These are phyloP conservation scores for Silene uniflora DNA, from an alignment of 148 eudicot species.

Conservation along the genomic window DNA sequence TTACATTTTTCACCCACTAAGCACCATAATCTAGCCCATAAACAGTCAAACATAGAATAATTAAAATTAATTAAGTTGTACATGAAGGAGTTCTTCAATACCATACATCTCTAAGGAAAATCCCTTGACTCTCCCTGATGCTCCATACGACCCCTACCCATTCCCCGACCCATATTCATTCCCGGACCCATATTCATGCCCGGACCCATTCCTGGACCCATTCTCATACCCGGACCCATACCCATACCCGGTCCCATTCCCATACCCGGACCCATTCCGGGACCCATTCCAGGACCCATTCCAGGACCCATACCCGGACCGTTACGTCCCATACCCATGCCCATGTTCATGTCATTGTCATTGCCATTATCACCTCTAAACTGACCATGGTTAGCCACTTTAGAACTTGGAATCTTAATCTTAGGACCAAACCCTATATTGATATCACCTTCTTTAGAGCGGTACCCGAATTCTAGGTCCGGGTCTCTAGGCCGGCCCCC, in stretches of 20 bases:
- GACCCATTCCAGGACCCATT: slow-evolving; percentile 11
- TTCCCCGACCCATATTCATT: background rate
- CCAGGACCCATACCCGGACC: no score
- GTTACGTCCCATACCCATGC: no score
- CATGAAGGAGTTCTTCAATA: slow-evolving; percentile 17
- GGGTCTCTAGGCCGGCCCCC: slow-evolving; percentile 28
- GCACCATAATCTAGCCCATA: slow-evolving; percentile 14
- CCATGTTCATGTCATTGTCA: slow-evolving; percentile 2
- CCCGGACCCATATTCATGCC: slow-evolving; percentile 14
- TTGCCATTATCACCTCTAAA: slow-evolving; percentile 14
- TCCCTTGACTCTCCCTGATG: slow-evolving; percentile 24
- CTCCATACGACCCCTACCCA: slow-evolving; percentile 18
- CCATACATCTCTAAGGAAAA: slow-evolving; percentile 15
- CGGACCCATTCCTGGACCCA: slow-evolving; percentile 4
- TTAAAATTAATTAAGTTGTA: background rate
- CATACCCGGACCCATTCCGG: slow-evolving; percentile 10
- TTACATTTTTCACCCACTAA: slow-evolving; percentile 22
- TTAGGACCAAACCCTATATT: slow-evolving; percentile 29
- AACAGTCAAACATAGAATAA: background rate
- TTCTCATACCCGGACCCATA: background rate
- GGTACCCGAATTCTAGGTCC: slow-evolving; percentile 66
- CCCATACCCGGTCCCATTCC: slow-evolving; percentile 18
- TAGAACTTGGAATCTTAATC: slow-evolving; percentile 14
- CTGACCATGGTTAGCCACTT: slow-evolving; percentile 26
- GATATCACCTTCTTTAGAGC: slow-evolving; percentile 36